Percentiles rank a stretch among this genome's conserved stretches.
phyloP scores from a whole-genome alignment of 257 asterid species.

The Agastache rugosa region DNA sequence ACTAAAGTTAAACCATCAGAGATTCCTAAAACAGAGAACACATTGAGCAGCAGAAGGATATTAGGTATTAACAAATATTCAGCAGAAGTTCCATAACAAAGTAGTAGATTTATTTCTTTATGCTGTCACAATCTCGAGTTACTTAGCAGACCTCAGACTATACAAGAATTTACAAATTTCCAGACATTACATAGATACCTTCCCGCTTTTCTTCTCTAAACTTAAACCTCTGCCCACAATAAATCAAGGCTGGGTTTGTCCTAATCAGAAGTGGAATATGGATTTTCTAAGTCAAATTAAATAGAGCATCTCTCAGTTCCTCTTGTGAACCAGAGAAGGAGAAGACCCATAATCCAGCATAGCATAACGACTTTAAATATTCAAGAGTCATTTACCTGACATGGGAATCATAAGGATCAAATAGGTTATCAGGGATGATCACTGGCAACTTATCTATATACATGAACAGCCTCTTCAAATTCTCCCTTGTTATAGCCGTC shows the following conservation, averaged over 20 bases:
- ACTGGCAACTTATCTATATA: conserved; percentile 87
- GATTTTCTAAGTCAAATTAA: conserved; percentile 41
- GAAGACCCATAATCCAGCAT: conserved; percentile 33
- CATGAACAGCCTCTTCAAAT: conserved; percentile 85
- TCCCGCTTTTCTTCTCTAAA: conserved; percentile 39
- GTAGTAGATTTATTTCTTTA: conserved; percentile 32
- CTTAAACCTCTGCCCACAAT: conserved; percentile 60
- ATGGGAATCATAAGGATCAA: conserved; percentile 79
- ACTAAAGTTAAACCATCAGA: neutral
- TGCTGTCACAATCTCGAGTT: conserved; percentile 31
- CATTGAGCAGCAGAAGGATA: conserved; percentile 1
- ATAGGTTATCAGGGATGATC: conserved; percentile 73
- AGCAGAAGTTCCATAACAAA: conserved; percentile 22
- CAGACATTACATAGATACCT: conserved; percentile 31
- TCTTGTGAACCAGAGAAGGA: conserved; percentile 14
- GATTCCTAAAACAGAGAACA: neutral
- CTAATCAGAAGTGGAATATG: conserved; percentile 39
- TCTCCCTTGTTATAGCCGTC: conserved; percentile 75
- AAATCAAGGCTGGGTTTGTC: conserved; percentile 55
- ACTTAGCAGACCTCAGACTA: conserved; percentile 39
- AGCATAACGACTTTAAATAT: conserved; percentile 22
- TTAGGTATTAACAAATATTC: too few species aligned
- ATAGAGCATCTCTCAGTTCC: conserved; percentile 35
- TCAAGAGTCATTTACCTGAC: conserved; percentile 56
- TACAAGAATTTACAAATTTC: conserved; percentile 50